These are phyloP conservation scores for Phytophthora podocarpi DNA, from an alignment of 352 stramenopile species.

Conservation along the genomic window DNA sequence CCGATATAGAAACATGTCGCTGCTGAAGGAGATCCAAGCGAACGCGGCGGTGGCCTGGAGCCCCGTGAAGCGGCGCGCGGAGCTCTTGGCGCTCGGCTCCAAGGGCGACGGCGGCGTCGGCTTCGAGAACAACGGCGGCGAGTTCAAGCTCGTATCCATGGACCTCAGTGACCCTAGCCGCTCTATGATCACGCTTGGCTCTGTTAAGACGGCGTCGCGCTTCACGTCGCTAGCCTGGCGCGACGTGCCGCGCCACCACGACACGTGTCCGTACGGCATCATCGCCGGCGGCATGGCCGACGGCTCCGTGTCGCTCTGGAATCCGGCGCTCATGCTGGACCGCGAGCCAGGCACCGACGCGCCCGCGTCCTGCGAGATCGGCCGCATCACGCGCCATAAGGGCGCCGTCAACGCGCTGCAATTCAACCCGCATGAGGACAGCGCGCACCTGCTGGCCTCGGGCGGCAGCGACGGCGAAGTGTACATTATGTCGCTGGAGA, in stretches of 20 bases:
- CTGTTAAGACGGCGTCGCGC: constrained; percentile 90
- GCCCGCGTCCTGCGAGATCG: constrained; percentile 65
- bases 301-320: constrained; percentile 96
- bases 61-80: constrained; percentile 70
- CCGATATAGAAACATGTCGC: constrained; percentile 64
- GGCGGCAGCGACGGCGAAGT: constrained; percentile 95
- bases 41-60: constrained; percentile 91
- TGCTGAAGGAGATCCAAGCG: constrained; percentile 91
- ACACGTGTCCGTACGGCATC: constrained; percentile 88
- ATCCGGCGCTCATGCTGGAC: constrained; percentile 90
- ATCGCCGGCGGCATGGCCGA: constrained; percentile 97
- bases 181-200: constrained; percentile 78
- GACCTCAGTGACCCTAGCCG: constrained; percentile 81
- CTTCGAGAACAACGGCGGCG: constrained; percentile 98
- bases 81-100: constrained; percentile 87
- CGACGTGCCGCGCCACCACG: constrained; percentile 77
- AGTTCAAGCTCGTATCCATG: constrained; percentile 97
- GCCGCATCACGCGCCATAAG: constrained; percentile 86
- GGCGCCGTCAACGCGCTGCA: constrained; percentile 92
- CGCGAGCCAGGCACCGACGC: constrained; percentile 42
- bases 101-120: constrained; percentile 95
- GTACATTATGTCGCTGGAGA: constrained; percentile 94
- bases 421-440: constrained; percentile 96
- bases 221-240: constrained; percentile 96
- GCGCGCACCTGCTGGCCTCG: constrained; percentile 92